Base-by-base conservation (phyloP, 257 asterid genomes). In the Solanum paucissectum region DNA sequence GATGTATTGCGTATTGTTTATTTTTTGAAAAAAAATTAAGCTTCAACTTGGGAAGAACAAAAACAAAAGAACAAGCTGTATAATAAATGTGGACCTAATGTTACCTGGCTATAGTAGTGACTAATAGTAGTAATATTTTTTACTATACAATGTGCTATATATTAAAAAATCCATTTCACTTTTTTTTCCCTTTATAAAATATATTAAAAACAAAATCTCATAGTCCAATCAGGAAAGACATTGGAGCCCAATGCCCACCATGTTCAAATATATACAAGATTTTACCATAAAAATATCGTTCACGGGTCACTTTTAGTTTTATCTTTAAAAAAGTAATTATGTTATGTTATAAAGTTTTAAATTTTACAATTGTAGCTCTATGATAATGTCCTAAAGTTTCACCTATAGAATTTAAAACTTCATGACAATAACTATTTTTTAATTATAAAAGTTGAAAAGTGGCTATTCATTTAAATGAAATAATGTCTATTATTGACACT, bases 91-190 rank as follows among this genome's bases (percentile, higher is more conserved):
- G 34, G 83, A 75, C 83, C 83, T 75, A 21, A 40, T n/a, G 12
- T 76, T 76, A 76, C 60, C 36, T 40, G 83, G 83, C 83, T 76
- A 40, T 76, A 40, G 23, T 76, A 40, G 83, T 40, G 58, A n/a
- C 34, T 25, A 76, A 23, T 23, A 75, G 23, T 6, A 71, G 32
- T 75, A 76, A n/a, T 76, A n/a, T 76, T 76, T 33, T 52, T 40
- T 76, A n/a, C 4, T 38, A 32, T 76, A 76, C 34, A 76, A 76
- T 18, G 34, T 12, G 58, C 58, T 76, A 76, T 21, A 1, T 74
- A 20, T 23, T 74, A 12, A n/a, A 37, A n/a, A 23, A 0, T 75
- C 27, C 55, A 37, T 23, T 75, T 75, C 55, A 25, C 6, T 11
- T 38, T 37, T 5, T 32, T 36, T 10, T 21, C 1, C 9, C 32